Evolutionary conservation across 2,329 filamentous ascomycete genomes (phyloP), one percentile per base, ranked within the genome.

Genomic region (Beauveria scarabaeidicola): DNA sequence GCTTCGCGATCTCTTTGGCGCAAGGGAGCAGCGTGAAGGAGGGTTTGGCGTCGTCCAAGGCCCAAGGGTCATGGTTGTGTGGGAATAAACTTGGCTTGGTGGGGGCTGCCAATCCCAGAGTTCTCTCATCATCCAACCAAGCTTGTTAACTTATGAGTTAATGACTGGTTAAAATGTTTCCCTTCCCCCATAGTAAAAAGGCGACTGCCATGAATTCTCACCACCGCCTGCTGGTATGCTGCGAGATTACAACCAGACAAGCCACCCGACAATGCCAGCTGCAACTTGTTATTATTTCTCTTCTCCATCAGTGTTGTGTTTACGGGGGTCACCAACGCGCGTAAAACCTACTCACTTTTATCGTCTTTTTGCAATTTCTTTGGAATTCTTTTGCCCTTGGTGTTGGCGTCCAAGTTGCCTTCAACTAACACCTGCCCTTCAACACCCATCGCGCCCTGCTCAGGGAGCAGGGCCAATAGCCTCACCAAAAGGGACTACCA

Each of bases 241-340:
- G 44, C 51, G 29, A 60, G 36, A 60, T 60, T 60, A 55, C 19
- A 21, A 60, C 50, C 43, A 54, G 48, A 59, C 48, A 48, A 59
- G 43, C 27, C 38, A 38, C 53, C 32, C 32, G 11, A 40, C 50
- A 41, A 19, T 44, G 21, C 19, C 36, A 53, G 58, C 58, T 54
- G 58, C 25, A 38, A 27, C 7, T 50, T 50, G 23, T 29, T 57
- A 5, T 57, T 57, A 19, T 50, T 57, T 27, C 32, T 32, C 17
- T 32, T 19, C 23, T 32, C 25, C 11, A 13, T 17, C 46, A 27
- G 29, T 23, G 17, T 25, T 19, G 13, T 51, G 29, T 47, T 48
- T 44, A 19, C 40, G 53, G 53, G 32, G 53, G 32, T 48, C 53
- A 15, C 8, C 11, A 56, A 23, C 25, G 5, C 55, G 46, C 13